Conservation (phyloP, 805 yeast species). For the Lachancea thermotolerans region DNA sequence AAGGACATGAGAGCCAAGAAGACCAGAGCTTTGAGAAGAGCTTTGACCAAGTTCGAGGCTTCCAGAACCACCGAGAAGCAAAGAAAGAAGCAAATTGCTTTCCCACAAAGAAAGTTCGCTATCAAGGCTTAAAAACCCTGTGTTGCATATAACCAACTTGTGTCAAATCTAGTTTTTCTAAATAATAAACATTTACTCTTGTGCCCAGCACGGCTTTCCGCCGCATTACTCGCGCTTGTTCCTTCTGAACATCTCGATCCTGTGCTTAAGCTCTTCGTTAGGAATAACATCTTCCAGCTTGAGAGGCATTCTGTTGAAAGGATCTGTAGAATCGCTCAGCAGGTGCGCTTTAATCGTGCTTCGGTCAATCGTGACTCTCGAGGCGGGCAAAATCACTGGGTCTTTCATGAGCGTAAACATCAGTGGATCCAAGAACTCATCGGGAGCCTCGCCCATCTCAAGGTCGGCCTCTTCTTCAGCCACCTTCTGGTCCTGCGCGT, state of each 20-base stretch:
- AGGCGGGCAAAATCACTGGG: slow-evolving; percentile 89
- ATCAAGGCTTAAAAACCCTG: slow-evolving; percentile 76
- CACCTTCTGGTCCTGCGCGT: slow-evolving; percentile 54
- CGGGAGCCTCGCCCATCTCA: slow-evolving; percentile 91
- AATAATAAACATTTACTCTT: slow-evolving; percentile 1
- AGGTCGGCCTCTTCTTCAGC: slow-evolving; percentile 75
- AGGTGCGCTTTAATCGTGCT: slow-evolving; percentile 90
- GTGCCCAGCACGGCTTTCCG: background rate
- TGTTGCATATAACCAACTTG: slow-evolving; percentile 5
- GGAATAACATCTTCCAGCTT: slow-evolving; percentile 83
- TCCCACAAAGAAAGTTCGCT: slow-evolving; percentile 98
- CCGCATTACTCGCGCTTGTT: slow-evolving; percentile 31
- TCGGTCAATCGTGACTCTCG: slow-evolving; percentile 79
- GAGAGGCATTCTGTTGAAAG: slow-evolving; percentile 89
- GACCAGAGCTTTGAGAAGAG: slow-evolving; percentile 99
- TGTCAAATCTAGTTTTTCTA: slow-evolving; percentile 5
- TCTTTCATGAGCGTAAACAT: slow-evolving; percentile 95
- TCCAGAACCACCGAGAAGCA: slow-evolving; percentile 77
- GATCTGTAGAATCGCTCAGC: slow-evolving; percentile 92
- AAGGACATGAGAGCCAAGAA: slow-evolving; percentile 98
- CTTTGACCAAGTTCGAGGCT: slow-evolving; percentile 83
- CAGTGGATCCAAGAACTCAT: slow-evolving; percentile 92
- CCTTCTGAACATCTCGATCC: slow-evolving; percentile 52
- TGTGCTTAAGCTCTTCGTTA: slow-evolving; percentile 57
- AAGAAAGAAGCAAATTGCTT: slow-evolving; percentile 86